These are phyloP conservation scores for Capronia americana DNA, from an alignment of 2,329 filamentous ascomycete genomes.

Conservation along the genomic window DNA sequence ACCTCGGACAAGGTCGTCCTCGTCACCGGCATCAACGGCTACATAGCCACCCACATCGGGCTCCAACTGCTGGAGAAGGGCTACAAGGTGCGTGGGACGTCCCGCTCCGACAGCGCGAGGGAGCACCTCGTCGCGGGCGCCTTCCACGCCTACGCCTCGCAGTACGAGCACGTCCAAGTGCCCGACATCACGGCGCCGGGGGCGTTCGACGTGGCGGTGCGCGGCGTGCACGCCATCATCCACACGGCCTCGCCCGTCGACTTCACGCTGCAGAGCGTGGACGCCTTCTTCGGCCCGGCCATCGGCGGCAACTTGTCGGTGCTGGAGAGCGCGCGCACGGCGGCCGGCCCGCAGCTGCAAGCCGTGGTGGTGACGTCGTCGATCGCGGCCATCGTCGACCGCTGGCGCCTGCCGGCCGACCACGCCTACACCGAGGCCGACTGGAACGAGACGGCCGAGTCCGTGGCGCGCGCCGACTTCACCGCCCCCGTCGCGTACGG, in stretches of 20 bases:
- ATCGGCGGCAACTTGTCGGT: conserved; percentile 38
- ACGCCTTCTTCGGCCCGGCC: conserved; percentile 38
- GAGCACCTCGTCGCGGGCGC: conserved; percentile 37
- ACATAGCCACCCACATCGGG: conserved; percentile 49
- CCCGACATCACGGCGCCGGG: conserved; percentile 45
- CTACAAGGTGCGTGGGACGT: conserved; percentile 50
- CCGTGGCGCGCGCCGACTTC: conserved; percentile 39
- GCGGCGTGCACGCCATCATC: conserved; percentile 41
- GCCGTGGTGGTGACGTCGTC: conserved; percentile 39
- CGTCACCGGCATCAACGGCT: conserved; percentile 52
- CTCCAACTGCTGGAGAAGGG: conserved; percentile 48
- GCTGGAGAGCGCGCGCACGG: conserved; percentile 31
- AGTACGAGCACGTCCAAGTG: conserved; percentile 45
- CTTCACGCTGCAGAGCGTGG: conserved; percentile 35
- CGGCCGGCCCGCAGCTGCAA: conserved; percentile 33
- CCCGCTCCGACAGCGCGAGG: conserved; percentile 41
- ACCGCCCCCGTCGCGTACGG: conserved; percentile 36
- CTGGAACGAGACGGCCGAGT: conserved; percentile 49
- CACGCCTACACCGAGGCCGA: conserved; percentile 45
- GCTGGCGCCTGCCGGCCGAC: conserved; percentile 32
- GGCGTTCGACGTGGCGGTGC: conserved; percentile 49
- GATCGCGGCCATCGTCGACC: conserved; percentile 38
- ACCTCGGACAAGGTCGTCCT: conserved; percentile 39
- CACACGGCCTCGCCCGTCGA: conserved; percentile 38
- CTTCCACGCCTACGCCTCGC: conserved; percentile 44